phyloP scores from a whole-genome alignment of 108 stramenopile genomes.

The Fragilaria radians region DNA sequence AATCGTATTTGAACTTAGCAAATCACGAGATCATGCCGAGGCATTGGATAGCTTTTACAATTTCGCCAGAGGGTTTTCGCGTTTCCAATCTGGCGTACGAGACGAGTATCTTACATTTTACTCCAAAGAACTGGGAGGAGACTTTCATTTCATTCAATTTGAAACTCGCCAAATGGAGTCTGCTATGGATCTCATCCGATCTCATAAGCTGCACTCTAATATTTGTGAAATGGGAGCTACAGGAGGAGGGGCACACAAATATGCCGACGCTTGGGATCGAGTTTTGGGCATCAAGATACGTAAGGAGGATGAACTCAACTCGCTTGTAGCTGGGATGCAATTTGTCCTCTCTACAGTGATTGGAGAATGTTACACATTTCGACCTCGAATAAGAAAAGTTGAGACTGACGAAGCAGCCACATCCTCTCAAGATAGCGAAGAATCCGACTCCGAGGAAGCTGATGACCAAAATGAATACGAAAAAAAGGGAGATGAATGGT shows the following conservation, averaged over 20 bases:
- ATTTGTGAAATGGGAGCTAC: slow-evolving; percentile 80
- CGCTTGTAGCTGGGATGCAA: slow-evolving; percentile 95
- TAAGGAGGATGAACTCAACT: slow-evolving; percentile 94
- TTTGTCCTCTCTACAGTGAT: slow-evolving; percentile 88
- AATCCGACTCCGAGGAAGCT: slow-evolving; percentile 4
- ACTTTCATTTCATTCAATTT: slow-evolving; percentile 94
- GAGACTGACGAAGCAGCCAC: not conserved
- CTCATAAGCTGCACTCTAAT: slow-evolving; percentile 71
- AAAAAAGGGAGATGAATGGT: slow-evolving; percentile 55
- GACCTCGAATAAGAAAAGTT: slow-evolving; percentile 44
- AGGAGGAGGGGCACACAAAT: slow-evolving; percentile 98
- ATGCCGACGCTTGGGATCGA: slow-evolving; percentile 73
- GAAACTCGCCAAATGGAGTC: slow-evolving; percentile 90
- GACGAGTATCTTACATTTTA: slow-evolving; percentile 87
- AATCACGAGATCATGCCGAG: slow-evolving; percentile 46
- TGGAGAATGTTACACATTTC: slow-evolving; percentile 95
- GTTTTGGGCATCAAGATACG: slow-evolving; percentile 83
- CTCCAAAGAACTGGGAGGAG: slow-evolving; percentile 83
- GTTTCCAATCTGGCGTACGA: slow-evolving; percentile 67
- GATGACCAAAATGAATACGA: slow-evolving; percentile 2
- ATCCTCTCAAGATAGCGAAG: slow-evolving; percentile 8
- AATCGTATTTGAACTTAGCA: slow-evolving; percentile 61
- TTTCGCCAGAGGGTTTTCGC: slow-evolving; percentile 67
- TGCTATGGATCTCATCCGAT: slow-evolving; percentile 87
- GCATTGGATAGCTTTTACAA: slow-evolving; percentile 78